These are phyloP conservation scores for Solanum neorickii DNA, from an alignment of 257 asterid genomes.

Conservation along the genomic window DNA sequence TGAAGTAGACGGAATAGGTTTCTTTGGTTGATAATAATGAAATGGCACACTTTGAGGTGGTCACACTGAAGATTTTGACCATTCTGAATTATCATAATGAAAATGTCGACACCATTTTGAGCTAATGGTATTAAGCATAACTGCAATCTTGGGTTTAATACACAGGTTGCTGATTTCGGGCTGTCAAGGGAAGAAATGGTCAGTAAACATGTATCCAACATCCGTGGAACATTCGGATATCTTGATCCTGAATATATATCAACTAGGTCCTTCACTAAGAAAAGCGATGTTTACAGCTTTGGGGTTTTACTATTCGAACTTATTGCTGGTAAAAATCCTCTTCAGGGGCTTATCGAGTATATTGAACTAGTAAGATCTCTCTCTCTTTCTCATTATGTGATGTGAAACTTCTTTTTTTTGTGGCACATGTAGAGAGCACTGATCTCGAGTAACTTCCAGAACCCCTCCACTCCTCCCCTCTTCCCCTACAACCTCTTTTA, in stretches of 20 bases:
- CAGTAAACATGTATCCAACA: constrained; percentile 50
- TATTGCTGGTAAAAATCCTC: constrained; percentile 84
- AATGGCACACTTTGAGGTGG: background rate
- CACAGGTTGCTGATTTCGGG: constrained; percentile 89
- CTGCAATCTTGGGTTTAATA: background rate
- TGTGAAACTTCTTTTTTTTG: background rate
- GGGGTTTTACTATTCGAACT: constrained; percentile 91
- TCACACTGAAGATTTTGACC: background rate
- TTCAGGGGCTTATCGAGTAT: constrained; percentile 81
- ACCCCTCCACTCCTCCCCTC: background rate
- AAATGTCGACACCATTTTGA: background rate
- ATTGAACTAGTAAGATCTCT: constrained; percentile 69
- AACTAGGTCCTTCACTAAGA: constrained; percentile 75
- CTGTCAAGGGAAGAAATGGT: constrained; percentile 93
- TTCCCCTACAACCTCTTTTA: background rate
- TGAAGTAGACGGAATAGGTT: background rate
- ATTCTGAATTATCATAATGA: background rate
- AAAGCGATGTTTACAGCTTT: constrained; percentile 86
- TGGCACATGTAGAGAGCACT: background rate
- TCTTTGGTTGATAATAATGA: background rate
- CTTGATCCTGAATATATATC: constrained; percentile 95
- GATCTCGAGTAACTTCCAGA: background rate
- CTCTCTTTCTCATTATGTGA: background rate
- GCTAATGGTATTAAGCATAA: background rate
- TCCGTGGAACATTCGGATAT: constrained; percentile 89